Conservation (phyloP, 2,329 filamentous ascomycete genomes). For the Talaromyces sp. region DNA sequence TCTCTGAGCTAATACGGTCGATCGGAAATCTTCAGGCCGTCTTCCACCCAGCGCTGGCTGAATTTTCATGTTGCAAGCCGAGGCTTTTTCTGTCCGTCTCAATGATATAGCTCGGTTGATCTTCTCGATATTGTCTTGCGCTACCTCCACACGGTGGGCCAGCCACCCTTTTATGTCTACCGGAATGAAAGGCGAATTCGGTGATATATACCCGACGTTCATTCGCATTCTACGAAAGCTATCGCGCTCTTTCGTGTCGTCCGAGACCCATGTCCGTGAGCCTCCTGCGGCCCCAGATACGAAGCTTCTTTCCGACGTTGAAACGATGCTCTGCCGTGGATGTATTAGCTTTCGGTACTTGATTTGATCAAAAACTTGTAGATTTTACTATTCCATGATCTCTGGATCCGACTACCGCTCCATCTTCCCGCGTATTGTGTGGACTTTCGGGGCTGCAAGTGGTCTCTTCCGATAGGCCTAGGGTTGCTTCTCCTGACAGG, state of each 20-base stretch:
- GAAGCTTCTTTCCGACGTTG: background rate
- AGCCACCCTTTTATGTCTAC: conserved; percentile 12
- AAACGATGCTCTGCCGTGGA: background rate
- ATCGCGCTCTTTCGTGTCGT: conserved; percentile 26
- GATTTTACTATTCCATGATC: conserved; percentile 1
- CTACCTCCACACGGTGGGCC: conserved; percentile 5
- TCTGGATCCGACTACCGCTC: background rate
- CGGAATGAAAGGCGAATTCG: conserved; percentile 26
- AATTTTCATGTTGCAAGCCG: conserved; percentile 9
- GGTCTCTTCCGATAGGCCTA: background rate
- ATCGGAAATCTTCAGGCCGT: conserved; percentile 23
- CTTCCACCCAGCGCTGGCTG: conserved; percentile 23
- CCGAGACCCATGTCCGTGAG: conserved; percentile 31
- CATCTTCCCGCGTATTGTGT: background rate
- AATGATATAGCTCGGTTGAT: conserved; percentile 15
- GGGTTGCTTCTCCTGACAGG: background rate
- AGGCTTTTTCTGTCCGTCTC: conserved; percentile 13
- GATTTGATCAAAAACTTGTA: background rate
- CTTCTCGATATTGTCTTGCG: background rate
- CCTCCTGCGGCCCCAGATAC: conserved; percentile 1
- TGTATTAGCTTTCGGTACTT: background rate
- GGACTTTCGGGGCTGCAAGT: background rate
- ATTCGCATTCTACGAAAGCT: conserved; percentile 24
- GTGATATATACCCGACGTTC: conserved; percentile 24
- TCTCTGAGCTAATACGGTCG: conserved; percentile 25